A percentile compares a stretch with the other conserved stretches of the same genome.
phyloP scores from a whole-genome alignment of 2,329 filamentous ascomycete genomes.

The Alternaria sp. region DNA sequence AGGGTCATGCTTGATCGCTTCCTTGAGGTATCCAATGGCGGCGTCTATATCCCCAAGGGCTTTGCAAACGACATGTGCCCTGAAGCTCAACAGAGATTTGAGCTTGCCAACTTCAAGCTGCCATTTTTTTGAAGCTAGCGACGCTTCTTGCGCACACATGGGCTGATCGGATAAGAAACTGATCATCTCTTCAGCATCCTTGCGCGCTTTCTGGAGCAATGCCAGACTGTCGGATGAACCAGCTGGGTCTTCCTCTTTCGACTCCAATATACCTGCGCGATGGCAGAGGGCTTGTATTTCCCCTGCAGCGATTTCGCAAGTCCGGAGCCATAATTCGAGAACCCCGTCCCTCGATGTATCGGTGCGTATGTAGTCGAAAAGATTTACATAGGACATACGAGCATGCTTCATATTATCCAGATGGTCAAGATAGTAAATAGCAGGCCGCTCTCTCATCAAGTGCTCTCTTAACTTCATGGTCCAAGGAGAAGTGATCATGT shows the following conservation, averaged over 20 bases:
- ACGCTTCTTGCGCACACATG: neutral
- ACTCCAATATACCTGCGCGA: neutral
- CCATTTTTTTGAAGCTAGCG: neutral
- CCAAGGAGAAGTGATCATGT: neutral
- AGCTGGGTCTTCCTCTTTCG: neutral
- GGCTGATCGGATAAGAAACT: neutral
- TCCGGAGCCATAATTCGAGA: neutral
- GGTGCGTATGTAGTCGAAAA: neutral
- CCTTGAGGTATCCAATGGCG: slow-evolving; percentile 7
- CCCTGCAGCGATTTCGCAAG: neutral
- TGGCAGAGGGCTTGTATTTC: neutral
- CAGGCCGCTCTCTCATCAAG: neutral
- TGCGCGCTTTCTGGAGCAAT: slow-evolving; percentile 1
- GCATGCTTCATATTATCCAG: neutral
- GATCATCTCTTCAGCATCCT: slow-evolving; percentile 5
- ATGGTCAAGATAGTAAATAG: neutral
- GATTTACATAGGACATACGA: neutral
- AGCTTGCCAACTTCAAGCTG: neutral
- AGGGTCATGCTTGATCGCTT: slow-evolving; percentile 6
- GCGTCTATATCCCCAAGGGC: slow-evolving; percentile 10
- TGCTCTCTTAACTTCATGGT: neutral
- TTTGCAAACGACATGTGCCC: slow-evolving; percentile 9
- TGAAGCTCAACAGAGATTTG: slow-evolving; percentile 5
- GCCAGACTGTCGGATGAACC: neutral
- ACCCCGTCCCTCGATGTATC: neutral